Evolutionary conservation across 208 protist species (phyloP).

Genomic region (Wallacemonas sp.): DNA sequence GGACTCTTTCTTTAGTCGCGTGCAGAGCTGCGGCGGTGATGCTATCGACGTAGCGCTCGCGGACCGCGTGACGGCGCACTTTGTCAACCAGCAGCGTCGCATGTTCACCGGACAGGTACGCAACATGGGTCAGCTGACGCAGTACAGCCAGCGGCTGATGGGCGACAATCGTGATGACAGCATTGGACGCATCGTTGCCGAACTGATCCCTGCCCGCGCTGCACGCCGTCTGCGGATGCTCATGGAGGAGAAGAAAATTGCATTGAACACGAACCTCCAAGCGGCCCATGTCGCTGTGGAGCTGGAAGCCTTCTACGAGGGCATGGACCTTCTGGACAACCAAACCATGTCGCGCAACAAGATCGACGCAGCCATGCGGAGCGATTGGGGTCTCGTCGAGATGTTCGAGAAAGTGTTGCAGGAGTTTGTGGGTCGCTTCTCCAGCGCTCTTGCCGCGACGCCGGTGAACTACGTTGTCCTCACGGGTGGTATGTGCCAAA

Average conservation of each 20-base stretch:
- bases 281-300: constrained; percentile 68
- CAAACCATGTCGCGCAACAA: constrained; percentile 65
- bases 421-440: constrained; percentile 42
- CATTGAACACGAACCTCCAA: constrained; percentile 63
- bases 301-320: constrained; percentile 88
- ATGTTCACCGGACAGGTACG: constrained; percentile 44
- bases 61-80: constrained; percentile 72
- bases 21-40: constrained; percentile 52
- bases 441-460: constrained; percentile 10
- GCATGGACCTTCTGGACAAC: constrained; percentile 82
- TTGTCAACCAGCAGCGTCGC: constrained; percentile 66
- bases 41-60: constrained; percentile 61
- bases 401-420: constrained; percentile 52
- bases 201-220: constrained; percentile 68
- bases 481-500: constrained; percentile 79
- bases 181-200: constrained; percentile 23
- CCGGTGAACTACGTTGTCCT: constrained; percentile 62
- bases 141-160: constrained; percentile 10
- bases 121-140: constrained; percentile 21
- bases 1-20: constrained; percentile 21
- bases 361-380: constrained; percentile 65
- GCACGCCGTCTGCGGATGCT: constrained; percentile 62
- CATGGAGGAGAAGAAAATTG: constrained; percentile 82
- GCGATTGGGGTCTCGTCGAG: constrained; percentile 65
- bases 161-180: constrained; percentile 12